Evolutionary conservation across 768 basidiomycete genomes (phyloP).

Genomic region (Hydnum rufescens): DNA sequence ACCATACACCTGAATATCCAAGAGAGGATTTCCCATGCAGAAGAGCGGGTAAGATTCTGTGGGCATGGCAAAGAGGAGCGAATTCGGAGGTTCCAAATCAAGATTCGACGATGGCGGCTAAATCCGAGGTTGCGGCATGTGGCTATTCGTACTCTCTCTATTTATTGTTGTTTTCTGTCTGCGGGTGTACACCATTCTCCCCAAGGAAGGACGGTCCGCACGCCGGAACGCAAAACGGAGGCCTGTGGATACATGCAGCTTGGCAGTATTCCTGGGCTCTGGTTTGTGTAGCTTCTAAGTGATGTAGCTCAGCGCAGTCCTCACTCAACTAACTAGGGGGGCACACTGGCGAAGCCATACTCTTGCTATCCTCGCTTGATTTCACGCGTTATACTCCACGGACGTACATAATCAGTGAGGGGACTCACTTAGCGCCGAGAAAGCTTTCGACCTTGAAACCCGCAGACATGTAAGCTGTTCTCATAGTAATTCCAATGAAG

Average conservation of each 20-base stretch:
- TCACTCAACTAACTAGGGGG: constrained; percentile 38
- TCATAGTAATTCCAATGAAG: too few species aligned
- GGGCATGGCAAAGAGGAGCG: too few species aligned
- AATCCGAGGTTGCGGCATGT: too few species aligned
- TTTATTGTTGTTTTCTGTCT: too few species aligned
- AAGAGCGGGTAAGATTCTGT: constrained; percentile 51
- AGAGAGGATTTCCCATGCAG: constrained; percentile 87
- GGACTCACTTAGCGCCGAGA: constrained; percentile 55
- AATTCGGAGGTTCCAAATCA: too few species aligned
- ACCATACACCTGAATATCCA: constrained; percentile 84
- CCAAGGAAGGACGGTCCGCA: too few species aligned
- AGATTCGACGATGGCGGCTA: too few species aligned
- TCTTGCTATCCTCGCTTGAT: constrained; percentile 51
- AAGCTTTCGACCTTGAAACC: constrained; percentile 38
- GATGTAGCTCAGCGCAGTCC: background rate
- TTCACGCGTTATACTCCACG: constrained; percentile 55
- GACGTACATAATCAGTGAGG: constrained; percentile 64
- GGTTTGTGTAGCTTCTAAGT: constrained; percentile 25
- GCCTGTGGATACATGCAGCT: constrained; percentile 22
- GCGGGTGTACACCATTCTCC: too few species aligned
- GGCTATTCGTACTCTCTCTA: too few species aligned
- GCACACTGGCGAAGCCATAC: constrained; percentile 76
- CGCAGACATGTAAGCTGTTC: constrained; percentile 12
- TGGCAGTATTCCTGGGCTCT: constrained; percentile 87
- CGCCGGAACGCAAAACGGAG: too few species aligned